Base-by-base conservation (phyloP, 306 rosid species). In the Castanea mollissima region DNA sequence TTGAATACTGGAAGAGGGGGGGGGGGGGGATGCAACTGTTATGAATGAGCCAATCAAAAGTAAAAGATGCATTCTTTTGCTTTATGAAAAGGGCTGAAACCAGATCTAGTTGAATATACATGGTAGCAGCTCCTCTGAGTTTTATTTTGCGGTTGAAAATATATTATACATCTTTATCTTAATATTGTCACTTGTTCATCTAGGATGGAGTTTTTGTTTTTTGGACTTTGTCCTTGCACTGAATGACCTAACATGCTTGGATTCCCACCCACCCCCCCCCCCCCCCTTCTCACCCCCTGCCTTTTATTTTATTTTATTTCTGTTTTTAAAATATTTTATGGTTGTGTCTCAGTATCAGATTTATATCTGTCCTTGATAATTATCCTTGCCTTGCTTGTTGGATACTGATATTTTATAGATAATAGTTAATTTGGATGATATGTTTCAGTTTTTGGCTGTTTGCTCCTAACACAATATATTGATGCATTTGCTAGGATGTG, bases 401-500 rank as follows among this genome's bases (percentile, higher is more conserved):
- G 72, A 68, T 7, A 10, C 23, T 10, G 2, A 29, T 63, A 11
- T 60, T 34, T 19, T 35, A 7, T 68, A 18, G 15, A 18, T 68
- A 15, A 68, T 64, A 31, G 70, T 64, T 64, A 64, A 29, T n/a
- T 29, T 31, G 70, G 70, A 64, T 74, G 82, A 74, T 78, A 81
- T 74, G 20, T 57, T 59, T 78, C 3, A 46, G 60, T 77, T 27
- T 73, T 84, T 74, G 78, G 71, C 46, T 38, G 46, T 38, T 38
- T 38, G 46, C 79, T 68, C 58, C 76, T 90, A 84, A 83, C 79
- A 75, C 75, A 75, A 69, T 81, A 57, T 81, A 63, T 82, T 82
- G 78, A 44, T 75, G 75, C 52, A 52, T 86, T 77, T 71, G 80
- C 71, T 85, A 96, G 99, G 99, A 96, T 79, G 98, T 96, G 79